Percentiles rank a stretch among this genome's conserved stretches.
Conservation (phyloP, 2,329 filamentous ascomycete genomes). For the Exophiala phaeomuriformis region DNA sequence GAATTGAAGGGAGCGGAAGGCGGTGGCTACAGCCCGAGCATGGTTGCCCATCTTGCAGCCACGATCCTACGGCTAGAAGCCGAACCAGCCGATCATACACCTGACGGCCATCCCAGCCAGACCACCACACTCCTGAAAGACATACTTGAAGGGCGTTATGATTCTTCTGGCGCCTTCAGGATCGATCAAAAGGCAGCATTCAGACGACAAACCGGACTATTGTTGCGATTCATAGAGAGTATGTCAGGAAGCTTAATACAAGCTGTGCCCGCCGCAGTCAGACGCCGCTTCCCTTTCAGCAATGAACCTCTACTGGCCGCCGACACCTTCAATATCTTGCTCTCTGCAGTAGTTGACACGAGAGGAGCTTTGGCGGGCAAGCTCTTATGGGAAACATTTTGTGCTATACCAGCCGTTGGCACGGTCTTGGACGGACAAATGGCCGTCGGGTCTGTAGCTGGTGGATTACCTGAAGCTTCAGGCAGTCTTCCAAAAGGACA, state of each 20-base stretch:
- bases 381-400: conserved; percentile 45
- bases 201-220: conserved; percentile 21
- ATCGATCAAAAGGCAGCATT: conserved; percentile 15
- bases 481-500: too few species aligned
- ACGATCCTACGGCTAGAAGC: conserved; percentile 19
- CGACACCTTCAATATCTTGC: conserved; percentile 27
- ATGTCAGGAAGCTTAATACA: conserved; percentile 7
- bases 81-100: conserved; percentile 1
- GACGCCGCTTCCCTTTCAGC: conserved; percentile 15
- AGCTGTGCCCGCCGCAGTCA: conserved; percentile 8
- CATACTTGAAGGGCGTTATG: conserved; percentile 19
- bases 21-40: conserved; percentile 25
- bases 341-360: conserved; percentile 48
- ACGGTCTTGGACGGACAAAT: neutral
- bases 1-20: conserved; percentile 19
- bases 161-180: conserved; percentile 15
- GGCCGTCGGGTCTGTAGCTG: too few species aligned
- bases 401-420: conserved; percentile 28
- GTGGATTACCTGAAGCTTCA: too few species aligned
- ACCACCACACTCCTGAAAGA: conserved; percentile 13
- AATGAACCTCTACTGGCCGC: conserved; percentile 15
- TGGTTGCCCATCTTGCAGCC: conserved; percentile 36
- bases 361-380: conserved; percentile 44
- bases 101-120: conserved; percentile 4
- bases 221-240: conserved; percentile 21